Conservation (phyloP, 2,329 filamentous ascomycete species). For the Thielaviopsis euricoi region DNA sequence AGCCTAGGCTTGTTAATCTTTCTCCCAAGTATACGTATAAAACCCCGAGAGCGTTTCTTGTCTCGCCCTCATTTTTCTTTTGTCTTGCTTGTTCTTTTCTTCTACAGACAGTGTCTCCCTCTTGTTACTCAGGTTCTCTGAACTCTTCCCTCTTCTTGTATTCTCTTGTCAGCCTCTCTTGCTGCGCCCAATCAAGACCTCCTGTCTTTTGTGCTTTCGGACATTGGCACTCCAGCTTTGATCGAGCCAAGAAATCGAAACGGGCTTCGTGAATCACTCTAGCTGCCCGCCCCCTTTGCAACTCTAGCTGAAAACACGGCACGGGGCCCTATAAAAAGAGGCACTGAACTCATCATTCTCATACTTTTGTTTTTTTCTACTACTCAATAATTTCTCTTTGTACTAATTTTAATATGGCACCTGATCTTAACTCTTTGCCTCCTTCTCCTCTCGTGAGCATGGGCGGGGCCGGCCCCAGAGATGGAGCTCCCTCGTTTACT, state of each 20-base stretch:
- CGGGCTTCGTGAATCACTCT: neutral
- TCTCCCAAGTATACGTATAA: neutral
- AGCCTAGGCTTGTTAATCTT: neutral
- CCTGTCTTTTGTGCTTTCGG: neutral
- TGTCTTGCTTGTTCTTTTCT: neutral
- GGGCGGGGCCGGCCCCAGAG: conserved; percentile 14
- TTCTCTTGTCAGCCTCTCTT: neutral
- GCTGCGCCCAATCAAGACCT: neutral
- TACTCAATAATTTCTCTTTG: neutral
- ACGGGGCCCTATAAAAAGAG: neutral
- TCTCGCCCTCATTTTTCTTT: neutral
- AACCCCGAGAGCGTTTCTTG: neutral
- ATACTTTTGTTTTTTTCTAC: neutral
- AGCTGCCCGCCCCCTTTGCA: neutral
- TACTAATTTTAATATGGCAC: conserved; percentile 36
- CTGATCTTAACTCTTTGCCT: conserved; percentile 58
- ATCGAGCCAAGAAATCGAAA: neutral
- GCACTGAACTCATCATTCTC: neutral
- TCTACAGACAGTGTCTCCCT: neutral
- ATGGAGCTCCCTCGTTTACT: conserved; percentile 7
- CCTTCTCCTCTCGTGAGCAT: conserved; percentile 27
- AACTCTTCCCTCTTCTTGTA: neutral
- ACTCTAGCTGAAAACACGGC: neutral
- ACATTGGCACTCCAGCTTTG: neutral
- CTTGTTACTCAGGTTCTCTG: neutral